A percentile compares a stretch with the other conserved stretches of the same genome.
phyloP scores from a whole-genome alignment of 352 stramenopile genomes.

The Phytophthora citricola region DNA sequence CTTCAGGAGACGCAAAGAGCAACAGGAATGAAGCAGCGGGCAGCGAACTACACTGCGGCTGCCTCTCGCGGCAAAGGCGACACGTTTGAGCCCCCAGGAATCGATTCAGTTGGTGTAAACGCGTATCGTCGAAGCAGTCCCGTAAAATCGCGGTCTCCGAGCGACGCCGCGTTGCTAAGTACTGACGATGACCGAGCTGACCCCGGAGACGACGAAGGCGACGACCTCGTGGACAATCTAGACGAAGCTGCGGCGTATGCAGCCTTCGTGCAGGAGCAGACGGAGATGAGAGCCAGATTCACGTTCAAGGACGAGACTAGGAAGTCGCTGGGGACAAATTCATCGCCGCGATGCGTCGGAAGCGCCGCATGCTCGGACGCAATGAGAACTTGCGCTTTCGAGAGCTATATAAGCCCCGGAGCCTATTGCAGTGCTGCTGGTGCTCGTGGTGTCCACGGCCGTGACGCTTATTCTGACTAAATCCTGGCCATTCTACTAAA shows the following conservation, averaged over 20 bases:
- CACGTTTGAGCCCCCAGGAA: background rate
- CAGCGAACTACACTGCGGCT: constrained; percentile 11
- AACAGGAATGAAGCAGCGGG: constrained; percentile 13
- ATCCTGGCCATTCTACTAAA: constrained; percentile 81
- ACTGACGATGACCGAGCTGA: constrained; percentile 19
- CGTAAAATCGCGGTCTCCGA: constrained; percentile 28
- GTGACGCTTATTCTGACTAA: constrained; percentile 79
- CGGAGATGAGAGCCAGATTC: constrained; percentile 55
- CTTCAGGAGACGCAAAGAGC: constrained; percentile 31
- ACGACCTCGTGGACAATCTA: constrained; percentile 38
- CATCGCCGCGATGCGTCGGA: constrained; percentile 58
- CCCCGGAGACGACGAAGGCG: constrained; percentile 34
- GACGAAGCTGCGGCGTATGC: constrained; percentile 46
- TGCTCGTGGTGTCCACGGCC: constrained; percentile 56
- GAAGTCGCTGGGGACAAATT: constrained; percentile 45
- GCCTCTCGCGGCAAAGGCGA: constrained; percentile 6
- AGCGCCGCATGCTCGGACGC: constrained; percentile 66
- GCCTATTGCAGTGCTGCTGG: constrained; percentile 65
- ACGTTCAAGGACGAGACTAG: constrained; percentile 55
- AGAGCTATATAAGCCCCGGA: constrained; percentile 78
- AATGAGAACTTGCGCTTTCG: constrained; percentile 83
- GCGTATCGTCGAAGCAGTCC: constrained; percentile 30
- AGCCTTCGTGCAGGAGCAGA: constrained; percentile 36
- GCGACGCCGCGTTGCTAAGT: constrained; percentile 4
- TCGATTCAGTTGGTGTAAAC: constrained; percentile 15